Conservation (phyloP, 208 protist species). For the Novymonas esmeraldas region DNA sequence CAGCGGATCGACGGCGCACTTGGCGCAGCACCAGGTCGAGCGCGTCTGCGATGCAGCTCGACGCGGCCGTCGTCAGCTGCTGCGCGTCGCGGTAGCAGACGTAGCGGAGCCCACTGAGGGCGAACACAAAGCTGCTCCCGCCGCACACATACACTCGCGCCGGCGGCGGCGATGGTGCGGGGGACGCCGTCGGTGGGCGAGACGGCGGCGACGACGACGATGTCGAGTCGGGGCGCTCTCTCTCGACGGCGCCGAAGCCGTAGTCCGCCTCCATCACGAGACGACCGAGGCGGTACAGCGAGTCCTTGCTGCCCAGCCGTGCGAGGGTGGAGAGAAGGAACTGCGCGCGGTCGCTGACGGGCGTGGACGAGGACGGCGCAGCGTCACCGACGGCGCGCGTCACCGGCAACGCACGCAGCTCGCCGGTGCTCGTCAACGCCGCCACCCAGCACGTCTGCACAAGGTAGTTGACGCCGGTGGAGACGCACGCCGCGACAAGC, state of each 20-base stretch:
- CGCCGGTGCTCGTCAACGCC: constrained; percentile 25
- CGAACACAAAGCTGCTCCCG: constrained; percentile 48
- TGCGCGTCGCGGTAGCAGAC: constrained; percentile 34
- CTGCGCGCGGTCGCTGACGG: constrained; percentile 13
- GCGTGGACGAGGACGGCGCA: background rate
- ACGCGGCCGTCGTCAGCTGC: constrained; percentile 33
- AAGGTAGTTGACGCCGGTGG: constrained; percentile 21
- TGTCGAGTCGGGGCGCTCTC: background rate
- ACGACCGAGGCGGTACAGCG: constrained; percentile 19
- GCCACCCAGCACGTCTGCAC: constrained; percentile 27
- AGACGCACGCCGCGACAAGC: constrained; percentile 29
- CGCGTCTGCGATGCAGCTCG: constrained; percentile 31
- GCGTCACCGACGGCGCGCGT: background rate
- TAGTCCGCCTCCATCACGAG: constrained; percentile 13
- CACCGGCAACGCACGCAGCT: constrained; percentile 16
- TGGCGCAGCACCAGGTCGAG: constrained; percentile 26
- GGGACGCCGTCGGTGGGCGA: background rate
- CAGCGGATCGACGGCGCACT: constrained; percentile 17
- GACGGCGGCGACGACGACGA: background rate
- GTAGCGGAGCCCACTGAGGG: constrained; percentile 57
- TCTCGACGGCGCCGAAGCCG: background rate
- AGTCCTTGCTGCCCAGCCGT: constrained; percentile 22
- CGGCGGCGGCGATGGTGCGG: background rate
- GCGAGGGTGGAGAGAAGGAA: constrained; percentile 13
- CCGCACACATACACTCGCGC: constrained; percentile 42